Evolutionary conservation across 2,329 filamentous ascomycete species (phyloP).

Genomic region (Ceratocystis lukuohia): DNA sequence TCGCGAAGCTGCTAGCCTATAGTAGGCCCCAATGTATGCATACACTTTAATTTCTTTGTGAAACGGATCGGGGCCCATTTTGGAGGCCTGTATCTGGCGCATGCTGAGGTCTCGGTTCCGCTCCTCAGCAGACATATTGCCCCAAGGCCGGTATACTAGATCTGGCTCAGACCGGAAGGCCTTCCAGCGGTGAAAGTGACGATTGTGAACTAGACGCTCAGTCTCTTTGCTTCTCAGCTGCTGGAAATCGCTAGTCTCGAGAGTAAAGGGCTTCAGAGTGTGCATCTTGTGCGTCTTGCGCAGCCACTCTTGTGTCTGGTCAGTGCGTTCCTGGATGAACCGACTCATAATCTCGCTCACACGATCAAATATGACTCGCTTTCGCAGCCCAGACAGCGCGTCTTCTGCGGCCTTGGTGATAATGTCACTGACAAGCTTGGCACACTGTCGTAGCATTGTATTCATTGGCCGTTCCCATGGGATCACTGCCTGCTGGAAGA

Average conservation of each 20-base stretch:
- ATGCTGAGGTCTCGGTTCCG: slow-evolving; percentile 32
- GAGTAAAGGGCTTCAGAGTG: slow-evolving; percentile 42
- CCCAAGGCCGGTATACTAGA: slow-evolving; percentile 28
- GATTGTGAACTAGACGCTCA: slow-evolving; percentile 33
- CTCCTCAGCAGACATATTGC: slow-evolving; percentile 37
- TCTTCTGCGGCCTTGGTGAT: slow-evolving; percentile 35
- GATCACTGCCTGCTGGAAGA: slow-evolving; percentile 43
- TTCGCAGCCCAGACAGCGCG: slow-evolving; percentile 35
- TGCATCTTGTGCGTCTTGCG: slow-evolving; percentile 40
- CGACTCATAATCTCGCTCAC: slow-evolving; percentile 31
- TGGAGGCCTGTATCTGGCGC: slow-evolving; percentile 31
- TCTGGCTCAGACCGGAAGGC: slow-evolving; percentile 27
- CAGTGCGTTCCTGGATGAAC: slow-evolving; percentile 33
- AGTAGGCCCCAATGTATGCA: slow-evolving; percentile 53
- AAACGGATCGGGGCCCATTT: slow-evolving; percentile 46
- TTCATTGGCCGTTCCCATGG: slow-evolving; percentile 45
- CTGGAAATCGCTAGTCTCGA: slow-evolving; percentile 37
- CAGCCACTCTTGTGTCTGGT: slow-evolving; percentile 29
- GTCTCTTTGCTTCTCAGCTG: slow-evolving; percentile 36
- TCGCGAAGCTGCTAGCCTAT: slow-evolving; percentile 49
- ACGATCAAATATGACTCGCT: slow-evolving; percentile 38
- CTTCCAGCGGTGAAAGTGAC: slow-evolving; percentile 38
- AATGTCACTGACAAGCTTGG: slow-evolving; percentile 27
- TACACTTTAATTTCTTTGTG: slow-evolving; percentile 47
- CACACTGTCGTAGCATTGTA: slow-evolving; percentile 35